A percentile compares a stretch with the other conserved stretches of the same genome.
These are phyloP conservation scores for Gymnopus androsaceus DNA, from an alignment of 1,284 basidiomycete genomes.

Conservation along the genomic window DNA sequence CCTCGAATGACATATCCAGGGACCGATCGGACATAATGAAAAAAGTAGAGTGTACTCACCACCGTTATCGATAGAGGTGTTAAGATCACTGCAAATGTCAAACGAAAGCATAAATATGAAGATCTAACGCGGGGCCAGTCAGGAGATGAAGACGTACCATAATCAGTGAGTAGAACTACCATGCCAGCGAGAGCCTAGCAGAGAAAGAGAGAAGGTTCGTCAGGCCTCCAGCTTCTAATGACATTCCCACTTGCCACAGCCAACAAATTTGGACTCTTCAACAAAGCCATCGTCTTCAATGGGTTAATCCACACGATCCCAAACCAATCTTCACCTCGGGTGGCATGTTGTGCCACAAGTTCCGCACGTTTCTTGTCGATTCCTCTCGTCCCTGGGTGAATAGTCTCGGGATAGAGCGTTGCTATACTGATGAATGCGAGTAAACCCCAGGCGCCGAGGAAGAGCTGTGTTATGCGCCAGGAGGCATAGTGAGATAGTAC, in stretches of 20 bases:
- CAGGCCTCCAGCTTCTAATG: not conserved
- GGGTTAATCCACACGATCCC: conserved; percentile 61
- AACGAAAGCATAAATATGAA: not conserved
- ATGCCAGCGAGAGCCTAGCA: conserved; percentile 42
- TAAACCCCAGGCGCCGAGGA: conserved; percentile 46
- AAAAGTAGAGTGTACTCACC: conserved; percentile 21
- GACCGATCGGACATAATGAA: conserved; percentile 9
- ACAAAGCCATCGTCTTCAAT: conserved; percentile 49
- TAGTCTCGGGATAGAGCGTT: conserved; percentile 71
- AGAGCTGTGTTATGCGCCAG: conserved; percentile 70
- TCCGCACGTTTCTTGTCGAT: conserved; percentile 38
- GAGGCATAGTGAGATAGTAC: conserved; percentile 48
- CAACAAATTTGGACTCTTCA: conserved; percentile 62
- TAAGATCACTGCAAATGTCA: conserved; percentile 35
- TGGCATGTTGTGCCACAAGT: not conserved
- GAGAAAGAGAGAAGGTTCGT: not conserved
- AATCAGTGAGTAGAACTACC: conserved; percentile 45
- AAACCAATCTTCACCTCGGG: conserved; percentile 27
- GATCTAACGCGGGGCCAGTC: no score
- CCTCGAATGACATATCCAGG: no score
- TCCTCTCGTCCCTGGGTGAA: conserved; percentile 49
- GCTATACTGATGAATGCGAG: conserved; percentile 47
- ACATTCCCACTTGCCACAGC: conserved; percentile 45
- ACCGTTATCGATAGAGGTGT: conserved; percentile 44
- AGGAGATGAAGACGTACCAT: conserved; percentile 33